These are phyloP conservation scores for Chondrostereum purpureum DNA, from an alignment of 1,284 basidiomycete species.

Conservation along the genomic window DNA sequence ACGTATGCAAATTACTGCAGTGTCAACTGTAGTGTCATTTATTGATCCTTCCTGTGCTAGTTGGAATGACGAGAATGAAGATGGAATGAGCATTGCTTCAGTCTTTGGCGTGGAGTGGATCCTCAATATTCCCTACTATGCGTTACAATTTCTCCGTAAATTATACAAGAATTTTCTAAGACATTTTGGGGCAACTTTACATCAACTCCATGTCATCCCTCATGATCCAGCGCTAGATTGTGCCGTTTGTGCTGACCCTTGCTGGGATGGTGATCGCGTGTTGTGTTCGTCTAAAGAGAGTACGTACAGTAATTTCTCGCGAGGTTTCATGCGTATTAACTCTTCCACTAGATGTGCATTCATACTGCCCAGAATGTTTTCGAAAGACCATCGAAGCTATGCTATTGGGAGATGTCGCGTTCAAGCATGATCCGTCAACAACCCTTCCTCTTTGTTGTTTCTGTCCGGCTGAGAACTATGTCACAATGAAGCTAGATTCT, in stretches of 20 bases:
- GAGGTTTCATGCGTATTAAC: not conserved
- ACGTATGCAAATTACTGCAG: too few relatives aligned
- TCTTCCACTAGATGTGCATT: conserved; percentile 1
- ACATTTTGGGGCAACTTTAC: not conserved
- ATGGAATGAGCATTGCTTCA: too few relatives aligned
- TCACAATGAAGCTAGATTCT: not conserved
- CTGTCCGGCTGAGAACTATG: not conserved
- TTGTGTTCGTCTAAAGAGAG: not conserved
- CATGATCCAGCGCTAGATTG: not conserved
- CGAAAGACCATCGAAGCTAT: conserved; percentile 3
- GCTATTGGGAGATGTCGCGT: conserved; percentile 2
- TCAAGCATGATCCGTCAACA: conserved; percentile 4
- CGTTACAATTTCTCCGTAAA: too few relatives aligned
- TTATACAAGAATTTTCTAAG: not conserved
- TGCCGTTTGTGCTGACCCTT: not conserved
- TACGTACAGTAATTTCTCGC: not conserved
- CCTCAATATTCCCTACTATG: too few relatives aligned
- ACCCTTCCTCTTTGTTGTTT: conserved; percentile 6
- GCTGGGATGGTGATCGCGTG: not conserved
- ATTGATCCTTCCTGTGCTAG: too few relatives aligned
- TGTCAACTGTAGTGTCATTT: too few relatives aligned
- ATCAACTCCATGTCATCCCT: not conserved
- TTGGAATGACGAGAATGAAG: too few relatives aligned
- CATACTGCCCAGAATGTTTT: conserved; percentile 2
- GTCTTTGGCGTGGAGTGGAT: too few relatives aligned